Conservation (phyloP, 2,329 filamentous ascomycete genomes). For the Cladorrhinum sp. region DNA sequence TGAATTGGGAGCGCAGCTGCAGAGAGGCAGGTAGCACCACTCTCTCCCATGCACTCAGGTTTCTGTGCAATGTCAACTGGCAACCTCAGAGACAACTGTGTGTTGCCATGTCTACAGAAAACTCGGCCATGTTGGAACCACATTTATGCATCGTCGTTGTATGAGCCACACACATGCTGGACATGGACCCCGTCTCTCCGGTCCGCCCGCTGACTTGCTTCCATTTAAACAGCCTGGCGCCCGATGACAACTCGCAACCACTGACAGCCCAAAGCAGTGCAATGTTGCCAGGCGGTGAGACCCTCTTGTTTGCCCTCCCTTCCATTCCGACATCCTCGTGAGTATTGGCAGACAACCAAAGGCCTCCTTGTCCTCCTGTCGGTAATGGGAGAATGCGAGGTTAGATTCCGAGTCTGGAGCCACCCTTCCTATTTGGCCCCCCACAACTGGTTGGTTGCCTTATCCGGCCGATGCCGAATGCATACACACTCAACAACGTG, state of each 20-base stretch:
- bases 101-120: neutral
- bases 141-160: neutral
- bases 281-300: constrained; percentile 16
- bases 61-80: neutral
- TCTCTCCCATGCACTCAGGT: neutral
- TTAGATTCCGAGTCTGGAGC: neutral
- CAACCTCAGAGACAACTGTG: neutral
- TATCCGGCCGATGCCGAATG: constrained; percentile 13
- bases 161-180: neutral
- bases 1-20: constrained; percentile 3
- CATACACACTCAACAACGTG: constrained; percentile 7
- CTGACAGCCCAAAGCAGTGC: constrained; percentile 2
- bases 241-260: constrained; percentile 11
- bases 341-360: constrained; percentile 4
- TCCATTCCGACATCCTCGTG: neutral
- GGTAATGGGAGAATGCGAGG: neutral
- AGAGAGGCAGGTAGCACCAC: neutral
- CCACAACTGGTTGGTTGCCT: constrained; percentile 10
- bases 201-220: neutral
- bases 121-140: neutral
- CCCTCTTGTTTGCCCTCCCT: neutral
- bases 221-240: constrained; percentile 1
- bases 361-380: neutral
- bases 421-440: constrained; percentile 8
- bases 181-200: neutral